Conservation (phyloP, 768 basidiomycete species). For the Scleroderma citrinum region DNA sequence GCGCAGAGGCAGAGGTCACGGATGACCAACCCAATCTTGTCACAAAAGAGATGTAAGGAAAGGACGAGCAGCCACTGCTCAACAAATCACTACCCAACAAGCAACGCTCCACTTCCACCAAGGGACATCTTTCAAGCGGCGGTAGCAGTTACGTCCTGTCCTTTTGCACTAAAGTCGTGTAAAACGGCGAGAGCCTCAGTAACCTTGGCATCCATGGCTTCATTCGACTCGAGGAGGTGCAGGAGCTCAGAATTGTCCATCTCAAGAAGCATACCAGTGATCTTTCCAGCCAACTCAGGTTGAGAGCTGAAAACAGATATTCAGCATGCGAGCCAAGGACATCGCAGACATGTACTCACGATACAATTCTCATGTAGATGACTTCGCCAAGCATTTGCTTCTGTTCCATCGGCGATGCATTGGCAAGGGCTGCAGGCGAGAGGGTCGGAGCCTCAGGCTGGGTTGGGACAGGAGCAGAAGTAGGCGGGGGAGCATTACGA, state of each 20-base stretch:
- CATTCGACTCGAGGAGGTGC: slow-evolving; percentile 75
- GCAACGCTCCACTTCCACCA: slow-evolving; percentile 1
- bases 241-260: slow-evolving; percentile 96
- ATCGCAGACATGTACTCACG: slow-evolving; percentile 40
- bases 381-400: slow-evolving; percentile 99
- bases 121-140: slow-evolving; percentile 4
- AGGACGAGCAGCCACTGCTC: slow-evolving; percentile 45
- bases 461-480: slow-evolving; percentile 29
- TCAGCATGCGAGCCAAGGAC: slow-evolving; percentile 3
- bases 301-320: slow-evolving; percentile 48
- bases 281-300: slow-evolving; percentile 95
- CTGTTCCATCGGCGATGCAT: slow-evolving; percentile 72
- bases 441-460: slow-evolving; percentile 50
- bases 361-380: slow-evolving; percentile 85
- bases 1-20: slow-evolving; percentile 33
- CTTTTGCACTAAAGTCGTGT: slow-evolving; percentile 72
- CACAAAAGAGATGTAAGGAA: slow-evolving; percentile 37
- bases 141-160: slow-evolving; percentile 17
- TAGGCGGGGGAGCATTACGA: slow-evolving; percentile 30
- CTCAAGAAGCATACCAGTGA: slow-evolving; percentile 97
- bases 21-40: slow-evolving; percentile 27
- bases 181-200: slow-evolving; percentile 87
- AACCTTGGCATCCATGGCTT: slow-evolving; percentile 86
- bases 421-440: slow-evolving; percentile 56
- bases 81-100: slow-evolving; percentile 20